These are phyloP conservation scores for Mallotus japonicus DNA, from an alignment of 441 rosid species.

Conservation along the genomic window DNA sequence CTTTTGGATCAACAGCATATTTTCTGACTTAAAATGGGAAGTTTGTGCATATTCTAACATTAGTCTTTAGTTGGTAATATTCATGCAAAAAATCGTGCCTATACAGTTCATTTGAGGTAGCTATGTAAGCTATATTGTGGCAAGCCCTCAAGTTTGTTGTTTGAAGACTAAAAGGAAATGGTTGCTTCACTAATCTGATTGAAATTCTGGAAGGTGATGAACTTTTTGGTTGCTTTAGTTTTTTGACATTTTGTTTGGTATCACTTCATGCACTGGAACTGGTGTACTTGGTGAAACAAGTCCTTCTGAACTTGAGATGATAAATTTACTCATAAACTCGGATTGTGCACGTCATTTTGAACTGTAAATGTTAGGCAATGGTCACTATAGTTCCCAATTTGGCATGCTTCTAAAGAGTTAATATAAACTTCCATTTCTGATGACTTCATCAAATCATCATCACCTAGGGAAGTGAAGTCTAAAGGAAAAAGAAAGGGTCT, in stretches of 20 bases:
- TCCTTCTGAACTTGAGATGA: background rate
- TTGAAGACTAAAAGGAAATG: background rate
- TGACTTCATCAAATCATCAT: constrained; percentile 19
- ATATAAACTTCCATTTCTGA: constrained; percentile 20
- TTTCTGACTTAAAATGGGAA: background rate
- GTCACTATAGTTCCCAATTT: background rate
- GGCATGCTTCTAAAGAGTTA: background rate
- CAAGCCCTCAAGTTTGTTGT: background rate
- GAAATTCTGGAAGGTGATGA: background rate
- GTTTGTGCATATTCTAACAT: background rate
- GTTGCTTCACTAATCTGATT: background rate
- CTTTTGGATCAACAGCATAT: background rate
- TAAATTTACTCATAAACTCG: background rate
- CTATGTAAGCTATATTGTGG: background rate
- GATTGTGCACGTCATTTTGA: background rate
- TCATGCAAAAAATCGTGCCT: background rate
- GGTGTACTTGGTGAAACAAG: background rate
- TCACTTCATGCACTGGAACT: background rate
- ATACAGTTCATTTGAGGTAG: background rate
- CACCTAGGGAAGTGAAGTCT: constrained; percentile 70
- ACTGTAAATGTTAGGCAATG: background rate
- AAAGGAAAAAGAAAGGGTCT: constrained; percentile 74
- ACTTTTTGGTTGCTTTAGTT: background rate
- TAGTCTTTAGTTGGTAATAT: background rate
- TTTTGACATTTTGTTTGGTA: background rate